Base-by-base conservation (phyloP, 1,284 basidiomycete species). In the Ustilago curta region DNA sequence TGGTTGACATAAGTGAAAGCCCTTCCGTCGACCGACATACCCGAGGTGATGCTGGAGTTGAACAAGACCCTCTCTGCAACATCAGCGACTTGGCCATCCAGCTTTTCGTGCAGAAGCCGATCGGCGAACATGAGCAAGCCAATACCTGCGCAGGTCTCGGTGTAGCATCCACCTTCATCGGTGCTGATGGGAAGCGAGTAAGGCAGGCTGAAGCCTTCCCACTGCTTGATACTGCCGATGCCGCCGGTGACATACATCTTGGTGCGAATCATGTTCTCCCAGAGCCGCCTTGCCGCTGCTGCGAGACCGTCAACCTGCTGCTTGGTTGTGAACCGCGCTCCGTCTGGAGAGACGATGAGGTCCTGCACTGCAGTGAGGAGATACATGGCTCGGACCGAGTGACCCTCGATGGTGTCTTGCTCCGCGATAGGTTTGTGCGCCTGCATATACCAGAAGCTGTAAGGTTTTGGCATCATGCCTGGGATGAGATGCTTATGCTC, bases 201-300 rank as follows among this genome's bases (percentile, higher is more conserved):
- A 12, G 55, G 53, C 21, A 63, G 48, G 67, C 42, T 19, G 35
- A 70, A 70, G 27, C 67, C 67, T 49, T 70, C 67, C 67, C 67
- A 70, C 48, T 63, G 67, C 56, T 63, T 63, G 45, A 63, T 54
- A 6, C 59, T 56, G 19, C 67, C 67, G 21, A 63, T 59, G 16
- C 67, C 60, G 18, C 67, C 67, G 9, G 67, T 70, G 50, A 70
- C 59, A 27, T 63, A 63, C 67, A 70, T 70, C 52, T 70, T 70
- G 8, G 47, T 47, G 14, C 8, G 54, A 0, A 63, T 47, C 67
- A 70, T 70, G 31, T 37, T 70, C 7, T 56, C 27, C 67, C 67
- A 70, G 12, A 70, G 45, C n/a, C 55, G 49, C 9, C 48, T 14
- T 5, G 42, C 44, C 9, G 67, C 67, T 5, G 27, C 45, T 5